Evolutionary conservation across 1,284 basidiomycete genomes (phyloP).

Genomic region (Dichomitus squalens): DNA sequence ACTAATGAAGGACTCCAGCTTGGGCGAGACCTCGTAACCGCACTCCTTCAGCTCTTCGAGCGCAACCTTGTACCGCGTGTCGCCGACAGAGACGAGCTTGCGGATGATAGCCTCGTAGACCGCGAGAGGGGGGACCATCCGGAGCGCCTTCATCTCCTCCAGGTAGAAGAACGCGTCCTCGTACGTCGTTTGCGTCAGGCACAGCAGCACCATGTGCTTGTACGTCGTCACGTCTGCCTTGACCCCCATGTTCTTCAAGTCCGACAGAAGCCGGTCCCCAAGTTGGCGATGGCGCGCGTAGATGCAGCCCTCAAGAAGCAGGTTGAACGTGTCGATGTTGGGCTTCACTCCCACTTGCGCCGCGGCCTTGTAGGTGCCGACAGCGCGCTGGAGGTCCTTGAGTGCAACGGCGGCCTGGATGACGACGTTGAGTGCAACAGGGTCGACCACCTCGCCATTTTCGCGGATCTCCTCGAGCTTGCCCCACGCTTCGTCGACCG

Average conservation of each 20-base stretch:
- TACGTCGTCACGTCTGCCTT: conserved; percentile 63
- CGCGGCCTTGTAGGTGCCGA: conserved; percentile 74
- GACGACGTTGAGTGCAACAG: conserved; percentile 64
- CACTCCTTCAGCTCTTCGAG: conserved; percentile 69
- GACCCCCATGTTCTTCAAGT: conserved; percentile 60
- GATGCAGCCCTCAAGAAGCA: conserved; percentile 68
- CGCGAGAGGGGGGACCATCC: conserved; percentile 51
- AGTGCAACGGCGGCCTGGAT: conserved; percentile 64
- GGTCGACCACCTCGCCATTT: conserved; percentile 54
- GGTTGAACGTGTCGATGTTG: conserved; percentile 69
- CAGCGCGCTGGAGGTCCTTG: conserved; percentile 73
- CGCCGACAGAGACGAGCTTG: conserved; percentile 58
- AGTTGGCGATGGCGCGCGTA: conserved; percentile 55
- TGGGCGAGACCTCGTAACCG: conserved; percentile 41
- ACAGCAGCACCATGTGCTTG: conserved; percentile 67
- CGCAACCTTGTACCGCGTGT: conserved; percentile 67
- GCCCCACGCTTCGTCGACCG: conserved; percentile 68
- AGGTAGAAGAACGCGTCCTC: conserved; percentile 89
- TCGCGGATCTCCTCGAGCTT: conserved; percentile 62
- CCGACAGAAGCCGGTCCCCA: conserved; percentile 60
- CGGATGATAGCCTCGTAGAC: conserved; percentile 67
- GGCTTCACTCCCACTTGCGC: conserved; percentile 58
- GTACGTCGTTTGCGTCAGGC: conserved; percentile 70
- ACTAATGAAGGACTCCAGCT: conserved; percentile 39
- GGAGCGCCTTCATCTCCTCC: conserved; percentile 79